phyloP scores from a whole-genome alignment of 2,329 filamentous ascomycete species.

The Monilinia vaccinii-corymbosi region DNA sequence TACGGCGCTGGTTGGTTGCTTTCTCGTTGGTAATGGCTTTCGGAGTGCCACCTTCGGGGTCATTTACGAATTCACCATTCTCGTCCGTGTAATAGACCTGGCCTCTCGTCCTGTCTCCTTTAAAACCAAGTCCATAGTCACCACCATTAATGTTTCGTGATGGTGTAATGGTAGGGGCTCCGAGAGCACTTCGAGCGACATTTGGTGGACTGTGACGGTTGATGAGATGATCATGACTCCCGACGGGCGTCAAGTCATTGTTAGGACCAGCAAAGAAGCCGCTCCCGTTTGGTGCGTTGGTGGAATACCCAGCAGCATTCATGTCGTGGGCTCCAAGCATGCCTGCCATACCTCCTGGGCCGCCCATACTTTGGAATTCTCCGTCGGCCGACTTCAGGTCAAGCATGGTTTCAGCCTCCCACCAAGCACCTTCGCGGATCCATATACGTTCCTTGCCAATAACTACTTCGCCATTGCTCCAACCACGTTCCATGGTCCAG shows the following conservation, averaged over 20 bases:
- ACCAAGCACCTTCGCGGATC: constrained; percentile 93
- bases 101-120: constrained; percentile 70
- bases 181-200: constrained; percentile 38
- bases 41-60: constrained; percentile 68
- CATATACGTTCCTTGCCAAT: constrained; percentile 87
- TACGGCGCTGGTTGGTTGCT: constrained; percentile 53
- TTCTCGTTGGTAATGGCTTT: constrained; percentile 66
- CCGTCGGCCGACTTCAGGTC: constrained; percentile 56
- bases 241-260: constrained; percentile 52
- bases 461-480: constrained; percentile 96
- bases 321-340: constrained; percentile 50
- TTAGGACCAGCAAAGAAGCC: constrained; percentile 62
- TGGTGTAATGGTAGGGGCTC: constrained; percentile 53
- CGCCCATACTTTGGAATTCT: constrained; percentile 13
- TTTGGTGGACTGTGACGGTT: constrained; percentile 23
- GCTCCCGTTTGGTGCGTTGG: constrained; percentile 38
- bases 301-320: constrained; percentile 64
- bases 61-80: constrained; percentile 57
- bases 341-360: constrained; percentile 30
- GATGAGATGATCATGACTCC: constrained; percentile 64
- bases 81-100: constrained; percentile 67
- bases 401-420: constrained; percentile 94
- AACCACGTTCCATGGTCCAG: constrained; percentile 89
- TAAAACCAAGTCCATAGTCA: constrained; percentile 81
- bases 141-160: constrained; percentile 52